Evolutionary conservation across 176 grass and related monocot species (phyloP), one percentile per base, ranked within the genome.

Genomic region (Oryza nivara): DNA sequence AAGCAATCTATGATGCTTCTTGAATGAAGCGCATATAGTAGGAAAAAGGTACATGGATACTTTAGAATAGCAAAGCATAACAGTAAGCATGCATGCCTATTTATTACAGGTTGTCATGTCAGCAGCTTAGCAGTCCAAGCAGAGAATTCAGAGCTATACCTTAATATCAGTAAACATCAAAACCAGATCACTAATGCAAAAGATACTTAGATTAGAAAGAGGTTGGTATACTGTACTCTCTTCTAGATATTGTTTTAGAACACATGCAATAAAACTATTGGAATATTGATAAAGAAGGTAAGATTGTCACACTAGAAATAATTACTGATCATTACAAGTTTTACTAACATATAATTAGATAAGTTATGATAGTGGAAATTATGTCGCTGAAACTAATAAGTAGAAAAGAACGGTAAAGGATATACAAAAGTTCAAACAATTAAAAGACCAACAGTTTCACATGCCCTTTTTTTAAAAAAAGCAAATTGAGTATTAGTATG

Each of bases 141-240:
- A 75, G 41, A 75, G 51, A 67, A 80, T 38, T 81, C 48, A 32
- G 73, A 73, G 19, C 28, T 41, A 56, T 46, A 63, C 25, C 14
- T 15, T 47, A 72, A 7, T 46, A 25, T 80, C 2, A 73, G 43
- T 23, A 15, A 12, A 17, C 7, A 4, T 52, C 32, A 45, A 5
- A 86, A 60, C 23, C 40, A 87, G 45, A 74, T 75, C 61, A 47
- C 9, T 65, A 64, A 51, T 35, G 23, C 13, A 41, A 78, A 80
- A 51, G 28, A 74, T 11, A 40, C 25, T 65, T 65, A 73, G 69
- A 54, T 52, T 43, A 28, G 10, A 80, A 28, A 73, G n/a, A 82
- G 9, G 16, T 35, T 15, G 19, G 34, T 44, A 73, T 26, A 63
- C 14, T 23, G n/a, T 23, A 63, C 58, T 63, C 20, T 63, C n/a